Conservation (phyloP, 2,329 filamentous ascomycete species). For the Fusarium succisae region DNA sequence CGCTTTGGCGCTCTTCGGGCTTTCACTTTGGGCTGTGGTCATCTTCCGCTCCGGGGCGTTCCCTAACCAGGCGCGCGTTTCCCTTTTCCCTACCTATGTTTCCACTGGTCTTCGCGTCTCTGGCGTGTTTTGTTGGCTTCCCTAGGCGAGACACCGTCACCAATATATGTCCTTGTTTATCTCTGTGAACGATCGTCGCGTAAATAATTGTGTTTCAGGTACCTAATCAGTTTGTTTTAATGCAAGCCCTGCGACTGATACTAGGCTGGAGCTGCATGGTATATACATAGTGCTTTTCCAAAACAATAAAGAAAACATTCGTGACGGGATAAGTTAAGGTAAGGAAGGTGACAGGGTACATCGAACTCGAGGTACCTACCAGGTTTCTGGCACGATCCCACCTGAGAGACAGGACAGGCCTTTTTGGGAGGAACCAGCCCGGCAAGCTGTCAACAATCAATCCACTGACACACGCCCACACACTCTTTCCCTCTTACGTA, state of each 20-base stretch:
- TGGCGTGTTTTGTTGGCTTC: constrained; percentile 8
- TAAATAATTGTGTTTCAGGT: background rate
- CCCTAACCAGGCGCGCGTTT: constrained; percentile 37
- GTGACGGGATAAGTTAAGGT: background rate
- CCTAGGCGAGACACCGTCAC: background rate
- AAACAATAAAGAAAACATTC: background rate
- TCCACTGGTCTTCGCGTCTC: constrained; percentile 16
- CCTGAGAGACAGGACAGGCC: constrained; percentile 41
- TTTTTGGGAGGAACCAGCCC: constrained; percentile 38
- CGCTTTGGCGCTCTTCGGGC: constrained; percentile 36
- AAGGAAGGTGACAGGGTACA: constrained; percentile 19
- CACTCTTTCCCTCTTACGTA: constrained; percentile 35
- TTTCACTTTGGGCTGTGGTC: constrained; percentile 35
- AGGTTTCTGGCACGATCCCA: constrained; percentile 39
- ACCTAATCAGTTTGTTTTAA: background rate
- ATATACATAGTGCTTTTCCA: background rate
- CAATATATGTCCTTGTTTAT: constrained; percentile 8
- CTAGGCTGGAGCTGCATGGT: background rate
- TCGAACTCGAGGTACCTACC: constrained; percentile 18
- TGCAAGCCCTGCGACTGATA: background rate
- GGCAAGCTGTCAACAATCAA: constrained; percentile 42
- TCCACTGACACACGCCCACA: constrained; percentile 37
- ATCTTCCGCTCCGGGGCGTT: constrained; percentile 14
- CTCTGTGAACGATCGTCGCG: background rate
- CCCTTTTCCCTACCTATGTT: constrained; percentile 28